Evolutionary conservation across 2,329 filamentous ascomycete species (phyloP), one percentile per base, ranked within the genome.

Genomic region (Pseudocercospora eumusae): DNA sequence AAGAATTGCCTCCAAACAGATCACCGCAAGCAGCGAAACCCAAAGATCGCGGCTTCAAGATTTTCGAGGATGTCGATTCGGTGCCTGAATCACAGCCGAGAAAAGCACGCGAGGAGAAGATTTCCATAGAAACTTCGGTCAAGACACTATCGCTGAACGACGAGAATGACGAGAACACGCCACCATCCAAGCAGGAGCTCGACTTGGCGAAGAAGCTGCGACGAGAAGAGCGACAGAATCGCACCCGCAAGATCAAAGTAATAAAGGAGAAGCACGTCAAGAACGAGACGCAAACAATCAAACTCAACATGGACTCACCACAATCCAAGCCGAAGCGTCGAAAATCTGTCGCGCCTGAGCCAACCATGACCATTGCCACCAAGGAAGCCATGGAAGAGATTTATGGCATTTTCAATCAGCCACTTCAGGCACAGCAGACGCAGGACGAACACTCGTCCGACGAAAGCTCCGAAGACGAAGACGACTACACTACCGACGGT

Each of bases 311-410:
- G 59, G 91, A 95, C 71, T 97, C 93, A 1, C 93, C 93, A 0
- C 86, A 88, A n/a, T 87, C 87, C 3, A 98, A 96, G 76, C 83
- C 93, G 59, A 89, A 88, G 82, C 91, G 91, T 75, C 95, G 90
- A 75, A 88, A 87, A 56, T 83, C 82, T 10, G 77, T 80, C 49
- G 93, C 89, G 73, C 86, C 86, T 31, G 93, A 98, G 76, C 91
- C 93, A n/a, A 99, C 95, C 1, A 97, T 99, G 93, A 99, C 95
- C 0, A 86, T 99, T 67, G 92, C 98, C 73, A 99, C 95, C 11
- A 91, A 86, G 70, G 93, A 95, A 67, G 95, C 95, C 4, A 97
- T 93, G 65, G 93, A 98, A 69, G 95, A 99, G 69, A 97, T 99
- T 57, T 98, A 98, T 71, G 92, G 92, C 61, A 91, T 99, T 53